These are phyloP conservation scores for Lentinula sp. DNA, from an alignment of 768 basidiomycete species.

Conservation along the genomic window DNA sequence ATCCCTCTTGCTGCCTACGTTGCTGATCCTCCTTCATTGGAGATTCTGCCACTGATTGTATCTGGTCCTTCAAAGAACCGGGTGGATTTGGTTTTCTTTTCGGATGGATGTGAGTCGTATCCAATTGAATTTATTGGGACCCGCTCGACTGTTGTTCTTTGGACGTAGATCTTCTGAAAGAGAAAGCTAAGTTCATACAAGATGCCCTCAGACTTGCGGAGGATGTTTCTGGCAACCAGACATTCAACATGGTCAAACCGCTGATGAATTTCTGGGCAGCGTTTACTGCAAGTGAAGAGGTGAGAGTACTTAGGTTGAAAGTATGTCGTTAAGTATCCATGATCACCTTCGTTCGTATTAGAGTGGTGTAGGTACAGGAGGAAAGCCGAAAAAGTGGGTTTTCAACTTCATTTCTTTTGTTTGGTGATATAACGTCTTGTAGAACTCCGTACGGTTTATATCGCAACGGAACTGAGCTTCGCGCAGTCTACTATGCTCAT, in stretches of 20 bases:
- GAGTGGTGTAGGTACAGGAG: conserved; percentile 70
- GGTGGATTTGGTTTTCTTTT: conserved; percentile 71
- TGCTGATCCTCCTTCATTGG: conserved; percentile 34
- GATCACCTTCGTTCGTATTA: background rate
- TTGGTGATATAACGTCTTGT: background rate
- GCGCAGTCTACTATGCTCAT: conserved; percentile 65
- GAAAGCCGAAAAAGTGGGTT: conserved; percentile 61
- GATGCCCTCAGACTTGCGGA: conserved; percentile 63
- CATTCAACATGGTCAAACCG: conserved; percentile 70
- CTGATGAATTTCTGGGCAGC: conserved; percentile 80
- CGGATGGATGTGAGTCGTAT: conserved; percentile 61
- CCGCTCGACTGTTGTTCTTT: background rate
- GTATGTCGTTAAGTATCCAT: background rate
- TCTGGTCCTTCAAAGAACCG: conserved; percentile 63
- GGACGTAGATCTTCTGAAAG: conserved; percentile 43
- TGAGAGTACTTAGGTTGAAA: conserved; percentile 14
- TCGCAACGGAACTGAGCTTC: conserved; percentile 70
- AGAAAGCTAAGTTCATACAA: conserved; percentile 56
- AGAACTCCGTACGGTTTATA: conserved; percentile 76
- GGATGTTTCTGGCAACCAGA: conserved; percentile 69
- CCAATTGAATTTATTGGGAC: background rate
- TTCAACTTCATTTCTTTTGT: background rate
- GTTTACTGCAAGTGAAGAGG: conserved; percentile 71
- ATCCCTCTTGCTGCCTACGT: background rate
- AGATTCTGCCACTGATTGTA: conserved; percentile 48